Evolutionary conservation across 2,329 filamentous ascomycete genomes (phyloP).

Genomic region (Huntiella decipiens): DNA sequence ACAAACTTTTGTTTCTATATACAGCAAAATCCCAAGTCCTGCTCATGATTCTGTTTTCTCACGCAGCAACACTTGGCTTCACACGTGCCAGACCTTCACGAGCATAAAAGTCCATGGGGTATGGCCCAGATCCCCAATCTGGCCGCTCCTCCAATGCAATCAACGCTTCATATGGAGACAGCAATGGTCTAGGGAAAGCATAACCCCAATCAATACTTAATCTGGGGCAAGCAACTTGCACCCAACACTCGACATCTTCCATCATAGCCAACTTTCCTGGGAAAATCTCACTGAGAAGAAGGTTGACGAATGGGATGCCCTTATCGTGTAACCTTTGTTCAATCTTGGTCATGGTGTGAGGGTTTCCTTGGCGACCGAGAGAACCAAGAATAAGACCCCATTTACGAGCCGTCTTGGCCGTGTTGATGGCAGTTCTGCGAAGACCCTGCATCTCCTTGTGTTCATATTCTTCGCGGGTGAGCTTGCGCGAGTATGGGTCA

Average conservation of each 20-base stretch:
- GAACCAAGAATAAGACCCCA: slow-evolving; percentile 93
- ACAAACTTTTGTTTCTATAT: slow-evolving; percentile 1
- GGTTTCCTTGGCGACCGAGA: slow-evolving; percentile 85
- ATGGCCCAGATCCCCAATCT: slow-evolving; percentile 57
- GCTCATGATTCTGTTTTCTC: slow-evolving; percentile 2
- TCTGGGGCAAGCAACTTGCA: slow-evolving; percentile 91
- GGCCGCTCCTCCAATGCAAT: slow-evolving; percentile 67
- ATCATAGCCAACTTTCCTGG: slow-evolving; percentile 89
- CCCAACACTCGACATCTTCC: slow-evolving; percentile 90
- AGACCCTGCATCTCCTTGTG: slow-evolving; percentile 79
- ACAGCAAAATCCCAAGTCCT: background rate
- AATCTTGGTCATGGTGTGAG: slow-evolving; percentile 74
- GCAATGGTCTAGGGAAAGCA: slow-evolving; percentile 68
- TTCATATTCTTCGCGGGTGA: slow-evolving; percentile 81
- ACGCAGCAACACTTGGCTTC: slow-evolving; percentile 24
- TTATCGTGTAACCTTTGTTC: slow-evolving; percentile 53
- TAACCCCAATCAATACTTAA: slow-evolving; percentile 98
- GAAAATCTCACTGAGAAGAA: slow-evolving; percentile 88
- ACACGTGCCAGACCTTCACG: slow-evolving; percentile 78
- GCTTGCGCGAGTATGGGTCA: slow-evolving; percentile 81
- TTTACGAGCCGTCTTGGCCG: slow-evolving; percentile 59
- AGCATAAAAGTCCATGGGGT: slow-evolving; percentile 97
- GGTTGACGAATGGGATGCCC: slow-evolving; percentile 64
- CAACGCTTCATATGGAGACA: slow-evolving; percentile 90
- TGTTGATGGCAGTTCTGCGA: slow-evolving; percentile 55